Percentiles rank a stretch among this genome's conserved stretches.
phyloP scores from a whole-genome alignment of 192 early-diverging fungal species.

The Rhizoclosmatium sp. region DNA sequence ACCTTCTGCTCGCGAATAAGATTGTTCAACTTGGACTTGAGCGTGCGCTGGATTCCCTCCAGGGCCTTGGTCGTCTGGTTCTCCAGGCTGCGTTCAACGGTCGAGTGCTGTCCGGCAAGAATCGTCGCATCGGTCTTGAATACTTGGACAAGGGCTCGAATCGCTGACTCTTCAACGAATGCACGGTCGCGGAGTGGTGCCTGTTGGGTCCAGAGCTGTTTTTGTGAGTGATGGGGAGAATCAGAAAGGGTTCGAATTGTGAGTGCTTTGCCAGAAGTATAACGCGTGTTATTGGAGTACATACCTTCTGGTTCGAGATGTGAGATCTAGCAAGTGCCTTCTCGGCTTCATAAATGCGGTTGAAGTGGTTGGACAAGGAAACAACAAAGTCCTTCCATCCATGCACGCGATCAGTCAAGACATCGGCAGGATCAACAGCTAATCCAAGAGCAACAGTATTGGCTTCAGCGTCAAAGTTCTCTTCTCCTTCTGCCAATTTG shows the following conservation, averaged over 20 bases:
- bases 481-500: background rate
- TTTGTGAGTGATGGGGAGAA: background rate
- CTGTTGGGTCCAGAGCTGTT: constrained; percentile 12
- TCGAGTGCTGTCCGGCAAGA: background rate
- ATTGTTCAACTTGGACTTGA: background rate
- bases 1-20: background rate
- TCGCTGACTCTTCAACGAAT: constrained; percentile 8
- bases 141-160: background rate
- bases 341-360: background rate
- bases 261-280: background rate
- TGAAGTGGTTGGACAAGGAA: background rate
- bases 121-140: background rate
- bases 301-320: constrained; percentile 8
- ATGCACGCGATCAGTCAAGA: constrained; percentile 7
- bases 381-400: background rate
- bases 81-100: background rate
- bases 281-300: background rate
- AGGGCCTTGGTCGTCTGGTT: background rate
- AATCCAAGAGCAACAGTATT: constrained; percentile 17
- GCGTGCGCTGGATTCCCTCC: background rate
- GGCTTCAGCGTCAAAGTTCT: background rate
- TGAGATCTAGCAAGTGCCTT: constrained; percentile 10
- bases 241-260: too few relatives aligned
- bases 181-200: constrained; percentile 9
- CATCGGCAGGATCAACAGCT: constrained; percentile 10